Evolutionary conservation across 257 asterid genomes (phyloP).

Genomic region (Paulownia fortunei): DNA sequence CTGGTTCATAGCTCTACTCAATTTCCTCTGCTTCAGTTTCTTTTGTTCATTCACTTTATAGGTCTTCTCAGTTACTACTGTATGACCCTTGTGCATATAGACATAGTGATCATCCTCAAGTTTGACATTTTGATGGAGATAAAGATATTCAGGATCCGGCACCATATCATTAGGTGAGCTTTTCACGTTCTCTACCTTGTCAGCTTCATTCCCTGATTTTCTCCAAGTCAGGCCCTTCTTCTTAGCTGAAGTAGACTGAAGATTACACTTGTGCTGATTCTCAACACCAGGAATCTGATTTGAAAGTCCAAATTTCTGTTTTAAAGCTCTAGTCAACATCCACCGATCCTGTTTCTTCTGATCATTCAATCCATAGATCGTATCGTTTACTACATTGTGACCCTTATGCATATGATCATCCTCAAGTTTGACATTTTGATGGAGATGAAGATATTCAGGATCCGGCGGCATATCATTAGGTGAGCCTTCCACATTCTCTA

Average conservation of each 20-base stretch:
- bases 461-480: slow-evolving; percentile 4
- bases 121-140: not conserved
- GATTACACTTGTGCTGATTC: not conserved
- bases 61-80: not conserved
- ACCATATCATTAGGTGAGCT: not conserved
- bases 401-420: too few relatives aligned
- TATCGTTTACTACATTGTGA: too few relatives aligned
- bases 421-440: not conserved
- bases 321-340: not conserved
- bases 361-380: too few relatives aligned
- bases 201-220: too few relatives aligned
- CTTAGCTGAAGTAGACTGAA: not conserved
- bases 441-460: not conserved
- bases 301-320: not conserved
- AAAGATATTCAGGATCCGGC: too few relatives aligned
- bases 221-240: too few relatives aligned
- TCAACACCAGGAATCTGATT: not conserved
- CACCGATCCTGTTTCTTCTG: not conserved
- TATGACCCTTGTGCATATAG: not conserved
- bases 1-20: not conserved
- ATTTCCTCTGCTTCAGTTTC: not conserved
- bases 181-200: not conserved
- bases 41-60: not conserved
- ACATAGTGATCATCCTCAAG: not conserved
- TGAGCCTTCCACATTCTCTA: not conserved